phyloP scores from a whole-genome alignment of 306 rosid species.

The Cucurbita maxima region DNA sequence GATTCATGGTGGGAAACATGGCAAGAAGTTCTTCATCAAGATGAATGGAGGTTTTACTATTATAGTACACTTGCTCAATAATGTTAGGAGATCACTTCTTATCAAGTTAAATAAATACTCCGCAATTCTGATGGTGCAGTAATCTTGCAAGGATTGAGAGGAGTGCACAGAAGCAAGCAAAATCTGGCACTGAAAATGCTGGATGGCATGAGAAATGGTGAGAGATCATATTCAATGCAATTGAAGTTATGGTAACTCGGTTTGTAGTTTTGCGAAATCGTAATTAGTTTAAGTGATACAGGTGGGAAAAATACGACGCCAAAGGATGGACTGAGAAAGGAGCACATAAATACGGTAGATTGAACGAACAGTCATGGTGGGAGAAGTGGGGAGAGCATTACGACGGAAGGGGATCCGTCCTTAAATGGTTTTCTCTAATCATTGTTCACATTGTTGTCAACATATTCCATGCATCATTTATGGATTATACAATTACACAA shows the following conservation, averaged over 20 bases:
- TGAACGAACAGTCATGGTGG: constrained; percentile 98
- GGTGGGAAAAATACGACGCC: constrained; percentile 99
- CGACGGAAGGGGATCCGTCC: constrained; percentile 93
- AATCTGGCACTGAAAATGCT: constrained; percentile 91
- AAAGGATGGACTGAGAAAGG: constrained; percentile 99
- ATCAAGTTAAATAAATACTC: not conserved
- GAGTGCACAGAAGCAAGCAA: constrained; percentile 97
- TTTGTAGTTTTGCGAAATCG: not conserved
- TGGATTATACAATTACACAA: not conserved
- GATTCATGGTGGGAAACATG: constrained; percentile 99
- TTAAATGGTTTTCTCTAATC: constrained; percentile 62
- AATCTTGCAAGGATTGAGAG: constrained; percentile 92
- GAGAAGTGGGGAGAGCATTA: constrained; percentile 99
- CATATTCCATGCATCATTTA: not conserved
- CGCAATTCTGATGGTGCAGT: constrained; percentile 31
- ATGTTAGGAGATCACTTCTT: not conserved
- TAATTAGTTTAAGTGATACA: constrained; percentile 20
- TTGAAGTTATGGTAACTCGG: not conserved
- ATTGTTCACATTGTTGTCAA: constrained; percentile 1
- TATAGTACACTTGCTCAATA: not conserved
- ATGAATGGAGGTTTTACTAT: constrained; percentile 77
- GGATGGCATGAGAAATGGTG: constrained; percentile 99
- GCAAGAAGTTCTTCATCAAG: constrained; percentile 97
- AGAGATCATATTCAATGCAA: constrained; percentile 17
- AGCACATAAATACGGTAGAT: constrained; percentile 91